Base-by-base conservation (phyloP, 108 stramenopile species). In the Pseudonitzschia multistriata region DNA sequence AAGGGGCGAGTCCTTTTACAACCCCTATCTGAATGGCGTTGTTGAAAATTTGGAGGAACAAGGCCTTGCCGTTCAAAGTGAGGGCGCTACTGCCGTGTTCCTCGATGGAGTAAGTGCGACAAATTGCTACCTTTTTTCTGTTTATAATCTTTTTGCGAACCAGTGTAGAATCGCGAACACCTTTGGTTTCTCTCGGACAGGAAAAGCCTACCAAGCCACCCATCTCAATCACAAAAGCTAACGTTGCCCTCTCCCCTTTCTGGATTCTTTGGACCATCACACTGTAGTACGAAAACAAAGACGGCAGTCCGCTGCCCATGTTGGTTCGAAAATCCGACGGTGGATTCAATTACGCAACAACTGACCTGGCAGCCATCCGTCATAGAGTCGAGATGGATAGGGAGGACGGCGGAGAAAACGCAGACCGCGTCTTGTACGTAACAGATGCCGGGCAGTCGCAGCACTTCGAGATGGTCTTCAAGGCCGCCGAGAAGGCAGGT, bases 321-420 rank as follows among this genome's bases (percentile, higher is more conserved):
- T 72, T 99, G 39, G 78, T 99, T 33, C 83, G 90, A 55, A 99
- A 99, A 77, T 86, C 91, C 11, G 99, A 98, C 76, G 98, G 98
- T 25, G 99, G 97, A 28, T 99, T 90, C 74, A 97, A 97, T 65
- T 99, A 99, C 71, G 98, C 98, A 31, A 92, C 96, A 3, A 99
- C 99, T 49, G 99, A 99, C 73, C 77, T 98, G 39, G 96, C 99
- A 55, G 99, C 99, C 10, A 85, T 98, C 72, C 80, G 86, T 29
- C 96, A 99, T 53, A 85, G 99, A 36, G 84, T 93, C 34, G 48
- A 68, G 31, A 59, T 88, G 67, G 71, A 76, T 11, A 10, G 64
- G 29, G 69, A 67, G 10, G 88, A 85, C 28, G 85, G 76, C 17
- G 93, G 93, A 25, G 94, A 96, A 64, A 66, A 81, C 50, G 95